A percentile compares a stretch with the other conserved stretches of the same genome.
These are phyloP conservation scores for Chenopodium suecicum DNA, from an alignment of 148 eudicot genomes.

Conservation along the genomic window DNA sequence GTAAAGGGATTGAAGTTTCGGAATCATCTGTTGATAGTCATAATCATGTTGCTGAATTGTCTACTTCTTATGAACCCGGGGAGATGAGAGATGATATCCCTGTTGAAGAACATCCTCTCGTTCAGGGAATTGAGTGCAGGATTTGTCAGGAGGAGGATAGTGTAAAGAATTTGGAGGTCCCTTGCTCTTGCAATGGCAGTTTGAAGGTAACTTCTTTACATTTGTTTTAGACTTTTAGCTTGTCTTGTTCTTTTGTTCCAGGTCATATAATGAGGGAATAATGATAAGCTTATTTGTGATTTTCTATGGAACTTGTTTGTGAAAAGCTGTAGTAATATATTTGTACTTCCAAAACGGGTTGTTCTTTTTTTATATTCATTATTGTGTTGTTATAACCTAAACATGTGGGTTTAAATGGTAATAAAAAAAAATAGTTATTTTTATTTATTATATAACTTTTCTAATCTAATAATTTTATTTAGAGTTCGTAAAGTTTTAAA, in stretches of 20 bases:
- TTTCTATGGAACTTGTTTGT: background rate
- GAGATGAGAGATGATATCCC: slow-evolving; percentile 29
- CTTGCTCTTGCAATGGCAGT: slow-evolving; percentile 85
- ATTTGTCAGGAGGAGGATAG: slow-evolving; percentile 93
- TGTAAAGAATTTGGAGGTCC: slow-evolving; percentile 65
- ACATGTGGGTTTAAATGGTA: background rate
- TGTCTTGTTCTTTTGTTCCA: background rate
- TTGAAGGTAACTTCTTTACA: slow-evolving; percentile 50
- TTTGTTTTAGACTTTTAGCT: background rate
- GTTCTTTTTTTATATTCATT: background rate
- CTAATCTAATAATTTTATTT: no score
- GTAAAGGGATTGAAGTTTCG: slow-evolving; percentile 38
- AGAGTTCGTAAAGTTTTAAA: no score
- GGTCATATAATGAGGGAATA: background rate
- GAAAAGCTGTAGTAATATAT: background rate
- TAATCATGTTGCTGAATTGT: slow-evolving; percentile 37
- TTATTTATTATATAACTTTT: no score
- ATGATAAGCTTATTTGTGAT: background rate
- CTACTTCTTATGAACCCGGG: slow-evolving; percentile 35
- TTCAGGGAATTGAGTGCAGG: slow-evolving; percentile 69
- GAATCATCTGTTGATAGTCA: slow-evolving; percentile 37
- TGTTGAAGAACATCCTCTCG: slow-evolving; percentile 66
- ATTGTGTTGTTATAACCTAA: background rate
- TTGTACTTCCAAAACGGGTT: no score
- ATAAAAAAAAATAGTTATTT: no score